A percentile compares a stretch with the other conserved stretches of the same genome.
phyloP scores from a whole-genome alignment of 768 basidiomycete species.

The Suillus spraguei region DNA sequence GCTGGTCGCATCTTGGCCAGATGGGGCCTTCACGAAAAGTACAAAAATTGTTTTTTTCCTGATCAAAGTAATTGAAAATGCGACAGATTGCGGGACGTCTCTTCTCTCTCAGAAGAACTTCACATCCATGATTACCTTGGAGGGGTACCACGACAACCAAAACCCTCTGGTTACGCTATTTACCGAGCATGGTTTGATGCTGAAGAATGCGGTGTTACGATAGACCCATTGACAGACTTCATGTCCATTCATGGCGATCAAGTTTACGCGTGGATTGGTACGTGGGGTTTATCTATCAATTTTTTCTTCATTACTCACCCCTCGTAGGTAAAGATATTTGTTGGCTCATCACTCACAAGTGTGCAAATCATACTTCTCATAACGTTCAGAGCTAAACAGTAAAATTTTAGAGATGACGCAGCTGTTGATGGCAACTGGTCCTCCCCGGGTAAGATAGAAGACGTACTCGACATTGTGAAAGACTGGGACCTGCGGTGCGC shows the following conservation, averaged over 20 bases:
- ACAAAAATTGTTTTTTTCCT: slow-evolving; percentile 16
- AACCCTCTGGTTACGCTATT: slow-evolving; percentile 26
- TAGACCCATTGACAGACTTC: slow-evolving; percentile 22
- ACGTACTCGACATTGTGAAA: slow-evolving; percentile 24
- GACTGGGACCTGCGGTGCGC: slow-evolving; percentile 29
- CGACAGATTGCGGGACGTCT: slow-evolving; percentile 25
- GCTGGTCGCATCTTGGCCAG: slow-evolving; percentile 25
- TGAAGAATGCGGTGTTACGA: slow-evolving; percentile 21
- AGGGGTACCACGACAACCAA: slow-evolving; percentile 26
- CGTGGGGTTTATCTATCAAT: background rate
- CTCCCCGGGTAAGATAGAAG: slow-evolving; percentile 25
- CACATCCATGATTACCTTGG: slow-evolving; percentile 24
- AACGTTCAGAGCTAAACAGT: background rate
- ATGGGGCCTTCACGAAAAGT: slow-evolving; percentile 25
- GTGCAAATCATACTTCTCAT: background rate
- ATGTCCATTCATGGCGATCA: slow-evolving; percentile 16
- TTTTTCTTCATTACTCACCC: background rate
- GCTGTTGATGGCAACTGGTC: slow-evolving; percentile 26
- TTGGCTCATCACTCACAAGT: slow-evolving; percentile 27
- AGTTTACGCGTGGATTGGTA: slow-evolving; percentile 24
- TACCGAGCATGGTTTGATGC: slow-evolving; percentile 30
- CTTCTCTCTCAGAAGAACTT: slow-evolving; percentile 18
- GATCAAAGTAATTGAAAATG: slow-evolving; percentile 13
- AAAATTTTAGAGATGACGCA: slow-evolving; percentile 17
- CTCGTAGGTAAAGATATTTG: slow-evolving; percentile 21